Evolutionary conservation across 148 eudicot species (phyloP).

Genomic region (Amaranthus cruentus): DNA sequence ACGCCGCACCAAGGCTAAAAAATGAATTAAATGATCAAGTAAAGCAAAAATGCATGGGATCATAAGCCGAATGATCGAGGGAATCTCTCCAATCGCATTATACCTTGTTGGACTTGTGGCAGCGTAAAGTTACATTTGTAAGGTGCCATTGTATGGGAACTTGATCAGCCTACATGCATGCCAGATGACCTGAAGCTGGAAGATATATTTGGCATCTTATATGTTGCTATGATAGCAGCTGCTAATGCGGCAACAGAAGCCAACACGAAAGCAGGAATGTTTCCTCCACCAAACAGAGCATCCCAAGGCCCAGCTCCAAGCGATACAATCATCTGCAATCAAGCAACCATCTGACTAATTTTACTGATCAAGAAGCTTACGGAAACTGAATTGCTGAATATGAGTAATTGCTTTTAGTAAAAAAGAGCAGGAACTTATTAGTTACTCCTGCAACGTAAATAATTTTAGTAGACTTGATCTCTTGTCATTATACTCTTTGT

Average conservation of each 20-base stretch:
- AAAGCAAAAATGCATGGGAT: slow-evolving; percentile 17
- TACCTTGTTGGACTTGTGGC: slow-evolving; percentile 12
- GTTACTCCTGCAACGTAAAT: no score
- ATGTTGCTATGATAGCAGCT: slow-evolving; percentile 68
- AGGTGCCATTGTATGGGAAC: not conserved
- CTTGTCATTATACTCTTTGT: no score
- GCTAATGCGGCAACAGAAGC: slow-evolving; percentile 76
- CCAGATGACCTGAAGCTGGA: slow-evolving; percentile 61
- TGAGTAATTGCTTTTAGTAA: no score
- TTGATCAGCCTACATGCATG: slow-evolving; percentile 72
- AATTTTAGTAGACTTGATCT: no score
- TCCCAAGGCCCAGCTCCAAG: slow-evolving; percentile 99
- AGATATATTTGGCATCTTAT: slow-evolving; percentile 69
- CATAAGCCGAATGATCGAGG: slow-evolving; percentile 6
- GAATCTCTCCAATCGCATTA: slow-evolving; percentile 5
- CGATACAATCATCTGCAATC: slow-evolving; percentile 71
- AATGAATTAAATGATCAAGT: slow-evolving; percentile 28
- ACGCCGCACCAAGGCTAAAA: slow-evolving; percentile 16
- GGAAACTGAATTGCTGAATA: no score
- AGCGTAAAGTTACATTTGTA: slow-evolving; percentile 3
- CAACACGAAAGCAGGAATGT: slow-evolving; percentile 81
- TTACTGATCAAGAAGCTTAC: no score
- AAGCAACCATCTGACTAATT: not conserved
- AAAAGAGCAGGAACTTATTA: no score
- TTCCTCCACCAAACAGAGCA: slow-evolving; percentile 94